Evolutionary conservation across 345 rosid genomes (phyloP), one percentile per base, ranked within the genome.

Genomic region (Euphorbia tirucalli): DNA sequence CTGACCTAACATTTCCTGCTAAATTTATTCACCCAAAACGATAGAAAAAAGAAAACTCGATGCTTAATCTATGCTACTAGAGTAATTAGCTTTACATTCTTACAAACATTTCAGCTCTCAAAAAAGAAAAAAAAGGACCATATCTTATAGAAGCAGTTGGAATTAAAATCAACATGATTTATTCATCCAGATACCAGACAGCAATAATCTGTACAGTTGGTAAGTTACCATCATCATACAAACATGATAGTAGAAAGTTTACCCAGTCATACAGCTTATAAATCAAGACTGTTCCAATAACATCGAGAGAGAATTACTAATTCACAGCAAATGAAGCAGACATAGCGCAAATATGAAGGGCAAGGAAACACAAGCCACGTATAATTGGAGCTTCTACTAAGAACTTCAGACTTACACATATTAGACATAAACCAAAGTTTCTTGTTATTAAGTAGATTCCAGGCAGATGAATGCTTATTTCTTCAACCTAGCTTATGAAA

Each of bases 21-120:
- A n/a, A n/a, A n/a, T n/a, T n/a, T n/a, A n/a, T n/a, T n/a, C n/a
- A n/a, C n/a, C n/a, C n/a, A n/a, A n/a, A n/a, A n/a, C n/a, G n/a
- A n/a, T n/a, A n/a, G n/a, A n/a, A n/a, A n/a, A n/a, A n/a, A n/a
- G n/a, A n/a, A n/a, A n/a, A n/a, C n/a, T n/a, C n/a, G n/a, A n/a
- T n/a, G n/a, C n/a, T n/a, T n/a, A n/a, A n/a, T n/a, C n/a, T n/a
- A n/a, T n/a, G n/a, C n/a, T n/a, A n/a, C n/a, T n/a, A n/a, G n/a
- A 68, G 52, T 22, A 6, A 32, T 65, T 35, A 41, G 65, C 68
- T 27, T 25, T 37, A 50, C 56, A 60, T 75, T 66, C 46, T 1
- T 16, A 32, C 5, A 32, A 32, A 32, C 37, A 32, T 32, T 32
- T 2, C 37, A 32, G 37, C 37, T 32, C 37, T 32, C 37, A 32